A percentile compares a stretch with the other conserved stretches of the same genome.
Evolutionary conservation across 371 early-diverging fungal species (phyloP).

Genomic region (Mucor piriformis): DNA sequence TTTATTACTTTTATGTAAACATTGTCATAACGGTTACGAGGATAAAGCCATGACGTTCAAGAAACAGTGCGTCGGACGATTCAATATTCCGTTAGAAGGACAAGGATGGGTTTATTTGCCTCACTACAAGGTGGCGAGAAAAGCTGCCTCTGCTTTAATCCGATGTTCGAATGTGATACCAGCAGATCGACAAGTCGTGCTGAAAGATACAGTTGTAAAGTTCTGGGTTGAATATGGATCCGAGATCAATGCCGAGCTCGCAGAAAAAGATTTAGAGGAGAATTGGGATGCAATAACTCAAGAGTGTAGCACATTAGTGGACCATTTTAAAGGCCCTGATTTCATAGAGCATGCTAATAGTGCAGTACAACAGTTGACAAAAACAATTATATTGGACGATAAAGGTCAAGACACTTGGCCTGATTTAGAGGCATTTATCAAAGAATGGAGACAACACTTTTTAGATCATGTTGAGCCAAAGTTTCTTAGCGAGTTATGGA

Average conservation of each 20-base stretch:
- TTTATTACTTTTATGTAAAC: conserved; percentile 53
- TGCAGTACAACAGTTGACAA: conserved; percentile 40
- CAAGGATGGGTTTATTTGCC: conserved; percentile 55
- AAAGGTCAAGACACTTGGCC: conserved; percentile 38
- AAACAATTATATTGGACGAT: not conserved
- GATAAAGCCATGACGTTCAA: conserved; percentile 45
- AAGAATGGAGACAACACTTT: conserved; percentile 60
- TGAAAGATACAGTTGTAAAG: conserved; percentile 25
- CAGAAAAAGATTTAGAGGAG: conserved; percentile 3
- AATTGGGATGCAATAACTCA: conserved; percentile 29
- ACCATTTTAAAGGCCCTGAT: conserved; percentile 46
- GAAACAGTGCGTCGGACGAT: conserved; percentile 39
- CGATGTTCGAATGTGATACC: conserved; percentile 47
- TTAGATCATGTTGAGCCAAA: conserved; percentile 46
- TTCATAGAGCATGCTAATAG: conserved; percentile 56
- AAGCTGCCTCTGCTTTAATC: conserved; percentile 55
- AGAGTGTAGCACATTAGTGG: conserved; percentile 39
- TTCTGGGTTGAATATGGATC: conserved; percentile 20
- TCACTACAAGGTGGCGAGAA: conserved; percentile 41
- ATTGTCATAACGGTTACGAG: conserved; percentile 59
- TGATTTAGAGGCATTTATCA: conserved; percentile 41
- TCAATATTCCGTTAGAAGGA: conserved; percentile 55
- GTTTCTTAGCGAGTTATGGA: conserved; percentile 52
- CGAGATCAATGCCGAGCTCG: not conserved
- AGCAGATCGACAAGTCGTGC: conserved; percentile 22